Percentiles rank a stretch among this genome's conserved stretches.
Conservation (phyloP, 2,329 filamentous ascomycete genomes). For the Colletotrichum higginsianum region DNA sequence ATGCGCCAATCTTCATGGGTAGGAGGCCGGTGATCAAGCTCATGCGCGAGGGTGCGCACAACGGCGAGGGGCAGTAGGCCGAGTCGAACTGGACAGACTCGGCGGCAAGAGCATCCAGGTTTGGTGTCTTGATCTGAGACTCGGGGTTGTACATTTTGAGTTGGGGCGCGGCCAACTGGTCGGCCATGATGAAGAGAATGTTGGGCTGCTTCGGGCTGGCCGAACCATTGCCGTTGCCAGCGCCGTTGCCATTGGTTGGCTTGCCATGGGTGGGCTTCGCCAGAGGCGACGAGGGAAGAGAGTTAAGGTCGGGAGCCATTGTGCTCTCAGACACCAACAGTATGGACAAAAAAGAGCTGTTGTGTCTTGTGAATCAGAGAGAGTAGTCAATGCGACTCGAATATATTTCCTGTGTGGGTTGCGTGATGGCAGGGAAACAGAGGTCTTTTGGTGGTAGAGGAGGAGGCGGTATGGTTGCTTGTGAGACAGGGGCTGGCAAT, state of each 20-base stretch:
- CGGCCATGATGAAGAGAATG: slow-evolving; percentile 90
- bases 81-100: slow-evolving; percentile 92
- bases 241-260: slow-evolving; percentile 45
- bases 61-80: slow-evolving; percentile 93
- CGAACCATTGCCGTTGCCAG: slow-evolving; percentile 24
- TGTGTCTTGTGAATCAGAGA: slow-evolving; percentile 4
- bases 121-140: slow-evolving; percentile 92
- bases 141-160: slow-evolving; percentile 92
- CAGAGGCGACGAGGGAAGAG: slow-evolving; percentile 71
- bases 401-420: background rate
- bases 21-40: slow-evolving; percentile 94
- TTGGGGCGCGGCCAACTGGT: slow-evolving; percentile 91
- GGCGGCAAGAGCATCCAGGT: slow-evolving; percentile 86
- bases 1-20: slow-evolving; percentile 91
- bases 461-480: slow-evolving; percentile 18
- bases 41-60: slow-evolving; percentile 94
- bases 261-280: slow-evolving; percentile 42
- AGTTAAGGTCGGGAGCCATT: slow-evolving; percentile 84
- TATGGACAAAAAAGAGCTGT: background rate
- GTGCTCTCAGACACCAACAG: slow-evolving; percentile 33
- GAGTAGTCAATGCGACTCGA: background rate
- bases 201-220: slow-evolving; percentile 55
- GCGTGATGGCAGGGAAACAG: slow-evolving; percentile 3
- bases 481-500: background rate
- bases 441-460: background rate